Evolutionary conservation across 1,284 basidiomycete genomes (phyloP).

Genomic region (Moesziomyces globuligerus): DNA sequence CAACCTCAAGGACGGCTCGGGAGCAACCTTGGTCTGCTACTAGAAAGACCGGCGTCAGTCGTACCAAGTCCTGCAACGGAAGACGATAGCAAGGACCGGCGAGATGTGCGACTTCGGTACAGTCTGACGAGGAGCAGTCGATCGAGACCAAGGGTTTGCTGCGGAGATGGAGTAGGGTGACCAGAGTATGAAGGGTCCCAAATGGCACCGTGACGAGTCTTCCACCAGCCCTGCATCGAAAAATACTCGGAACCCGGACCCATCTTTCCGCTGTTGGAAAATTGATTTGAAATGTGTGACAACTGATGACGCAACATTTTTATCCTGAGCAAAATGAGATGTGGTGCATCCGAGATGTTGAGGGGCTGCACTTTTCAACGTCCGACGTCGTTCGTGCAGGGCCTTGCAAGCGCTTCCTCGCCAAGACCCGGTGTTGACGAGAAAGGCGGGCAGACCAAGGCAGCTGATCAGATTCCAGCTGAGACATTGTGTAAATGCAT

Average conservation of each 20-base stretch:
- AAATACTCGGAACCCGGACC: conserved; percentile 26
- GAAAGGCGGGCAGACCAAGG: too few relatives aligned
- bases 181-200: not conserved
- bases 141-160: not conserved
- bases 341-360: conserved; percentile 13
- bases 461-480: too few relatives aligned
- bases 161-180: not conserved
- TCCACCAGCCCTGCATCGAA: conserved; percentile 12
- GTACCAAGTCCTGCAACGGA: too few relatives aligned
- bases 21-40: too few relatives aligned
- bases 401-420: not conserved
- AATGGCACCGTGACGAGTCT: conserved; percentile 8
- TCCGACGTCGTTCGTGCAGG: conserved; percentile 13
- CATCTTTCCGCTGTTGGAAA: not conserved
- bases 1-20: too few relatives aligned
- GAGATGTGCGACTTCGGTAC: too few relatives aligned
- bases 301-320: not conserved
- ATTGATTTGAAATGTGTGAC: not conserved
- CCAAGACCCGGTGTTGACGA: too few relatives aligned
- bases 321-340: not conserved
- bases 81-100: too few relatives aligned
- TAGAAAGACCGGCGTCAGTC: too few relatives aligned
- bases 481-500: too few relatives aligned
- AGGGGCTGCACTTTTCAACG: conserved; percentile 20
- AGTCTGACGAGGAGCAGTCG: too few relatives aligned